Evolutionary conservation across 208 protist genomes (phyloP).

Genomic region (Leishmania martiniquensis): DNA sequence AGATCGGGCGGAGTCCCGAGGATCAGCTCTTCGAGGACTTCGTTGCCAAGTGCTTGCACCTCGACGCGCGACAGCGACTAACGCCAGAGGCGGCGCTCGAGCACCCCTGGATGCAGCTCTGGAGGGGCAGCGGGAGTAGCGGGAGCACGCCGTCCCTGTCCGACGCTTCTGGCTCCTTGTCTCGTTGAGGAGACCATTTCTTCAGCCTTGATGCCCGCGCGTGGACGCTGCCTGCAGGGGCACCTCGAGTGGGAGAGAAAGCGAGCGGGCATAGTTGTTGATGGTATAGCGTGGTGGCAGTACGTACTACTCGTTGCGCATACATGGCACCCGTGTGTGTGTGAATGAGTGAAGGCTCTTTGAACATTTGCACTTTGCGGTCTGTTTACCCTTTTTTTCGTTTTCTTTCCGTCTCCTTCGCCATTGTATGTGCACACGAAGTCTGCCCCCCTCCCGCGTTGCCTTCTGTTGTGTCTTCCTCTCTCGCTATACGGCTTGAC

Average conservation of each 20-base stretch:
- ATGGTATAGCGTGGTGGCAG: neutral
- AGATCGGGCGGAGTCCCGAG: conserved; percentile 30
- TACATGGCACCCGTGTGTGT: neutral
- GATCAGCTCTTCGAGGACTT: conserved; percentile 59
- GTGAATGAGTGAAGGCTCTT: neutral
- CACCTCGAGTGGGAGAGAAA: neutral
- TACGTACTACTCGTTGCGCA: neutral
- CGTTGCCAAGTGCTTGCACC: conserved; percentile 51
- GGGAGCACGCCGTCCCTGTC: conserved; percentile 8
- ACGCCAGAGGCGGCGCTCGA: conserved; percentile 65
- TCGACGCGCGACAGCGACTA: conserved; percentile 67
- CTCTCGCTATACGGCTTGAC: neutral
- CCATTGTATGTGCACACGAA: neutral
- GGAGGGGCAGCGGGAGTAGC: conserved; percentile 23
- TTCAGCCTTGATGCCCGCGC: neutral
- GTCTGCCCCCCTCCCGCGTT: neutral
- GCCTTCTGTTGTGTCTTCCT: neutral
- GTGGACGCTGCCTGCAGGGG: neutral
- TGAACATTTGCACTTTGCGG: neutral
- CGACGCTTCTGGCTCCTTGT: conserved; percentile 14
- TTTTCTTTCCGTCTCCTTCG: neutral
- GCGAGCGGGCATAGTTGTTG: neutral
- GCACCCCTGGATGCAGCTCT: conserved; percentile 72
- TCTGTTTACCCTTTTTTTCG: conserved; percentile 1
- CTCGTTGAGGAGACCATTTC: neutral